phyloP scores from a whole-genome alignment of 495 filamentous ascomycete genomes.

The Penicillium cosmopolitanum region DNA sequence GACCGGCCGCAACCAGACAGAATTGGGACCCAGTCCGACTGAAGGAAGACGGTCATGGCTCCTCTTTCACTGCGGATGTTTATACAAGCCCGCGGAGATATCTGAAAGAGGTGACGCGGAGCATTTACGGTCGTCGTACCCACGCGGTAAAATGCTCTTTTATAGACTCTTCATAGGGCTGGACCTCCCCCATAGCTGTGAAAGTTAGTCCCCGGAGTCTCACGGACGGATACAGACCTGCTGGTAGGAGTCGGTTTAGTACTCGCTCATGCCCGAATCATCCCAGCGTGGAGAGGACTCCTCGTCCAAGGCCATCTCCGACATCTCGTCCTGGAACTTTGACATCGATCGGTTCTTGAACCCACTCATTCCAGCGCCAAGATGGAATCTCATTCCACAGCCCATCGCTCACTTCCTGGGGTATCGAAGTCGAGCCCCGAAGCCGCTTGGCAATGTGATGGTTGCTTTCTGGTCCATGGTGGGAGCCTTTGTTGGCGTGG shows the following conservation, averaged over 20 bases:
- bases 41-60: not conserved
- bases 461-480: constrained; percentile 48
- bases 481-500: constrained; percentile 49
- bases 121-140: not conserved
- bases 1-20: constrained; percentile 1
- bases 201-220: not conserved
- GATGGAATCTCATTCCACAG: constrained; percentile 42
- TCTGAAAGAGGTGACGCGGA: constrained; percentile 3
- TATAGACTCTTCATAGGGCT: constrained; percentile 3
- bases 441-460: constrained; percentile 40
- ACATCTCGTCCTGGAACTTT: constrained; percentile 50
- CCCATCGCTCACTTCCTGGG: constrained; percentile 47
- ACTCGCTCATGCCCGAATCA: constrained; percentile 13
- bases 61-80: not conserved
- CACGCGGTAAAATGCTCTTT: constrained; percentile 4
- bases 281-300: not conserved
- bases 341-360: constrained; percentile 70
- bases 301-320: constrained; percentile 9
- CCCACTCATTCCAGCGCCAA: constrained; percentile 56
- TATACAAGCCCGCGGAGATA: constrained; percentile 2
- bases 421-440: constrained; percentile 36
- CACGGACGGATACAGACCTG: not conserved
- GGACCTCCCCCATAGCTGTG: not conserved
- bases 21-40: not conserved
- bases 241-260: not conserved